These are phyloP conservation scores for Suillus ampliporus DNA, from an alignment of 768 basidiomycete species.

Conservation along the genomic window DNA sequence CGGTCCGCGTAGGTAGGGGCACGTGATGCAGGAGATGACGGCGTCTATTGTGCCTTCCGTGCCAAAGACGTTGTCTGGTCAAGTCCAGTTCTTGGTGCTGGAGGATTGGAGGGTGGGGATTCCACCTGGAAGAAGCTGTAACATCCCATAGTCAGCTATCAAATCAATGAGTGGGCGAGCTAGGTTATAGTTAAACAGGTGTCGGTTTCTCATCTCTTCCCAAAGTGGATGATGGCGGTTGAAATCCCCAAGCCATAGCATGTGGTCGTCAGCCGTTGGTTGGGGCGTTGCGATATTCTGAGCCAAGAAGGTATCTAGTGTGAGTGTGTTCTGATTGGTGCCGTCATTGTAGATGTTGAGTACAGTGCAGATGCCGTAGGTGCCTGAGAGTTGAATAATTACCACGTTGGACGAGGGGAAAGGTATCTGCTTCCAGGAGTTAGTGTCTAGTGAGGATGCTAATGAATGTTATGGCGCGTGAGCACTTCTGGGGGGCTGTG, in stretches of 20 bases:
- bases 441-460: slow-evolving; percentile 6
- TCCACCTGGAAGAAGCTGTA: slow-evolving; percentile 39
- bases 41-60: background rate
- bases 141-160: slow-evolving; percentile 31
- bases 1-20: rapidly evolving
- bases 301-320: slow-evolving; percentile 15
- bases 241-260: slow-evolving; percentile 44
- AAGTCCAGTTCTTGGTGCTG: slow-evolving; percentile 34
- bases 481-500: background rate
- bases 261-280: slow-evolving; percentile 12
- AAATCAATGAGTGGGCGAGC: slow-evolving; percentile 40
- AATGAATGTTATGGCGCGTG: slow-evolving; percentile 14
- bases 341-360: slow-evolving; percentile 48
- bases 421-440: slow-evolving; percentile 4
- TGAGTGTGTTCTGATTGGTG: slow-evolving; percentile 25
- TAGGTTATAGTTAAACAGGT: slow-evolving; percentile 6
- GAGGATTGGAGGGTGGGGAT: slow-evolving; percentile 40
- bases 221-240: slow-evolving; percentile 47
- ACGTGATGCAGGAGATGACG: background rate
- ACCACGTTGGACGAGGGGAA: slow-evolving; percentile 34
- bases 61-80: slow-evolving; percentile 19
- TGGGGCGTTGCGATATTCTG: background rate
- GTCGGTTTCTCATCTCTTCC: slow-evolving; percentile 39
- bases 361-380: slow-evolving; percentile 25
- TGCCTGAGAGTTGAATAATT: slow-evolving; percentile 27